Base-by-base conservation (phyloP, 2,329 filamentous ascomycete genomes). In the Cercospora beticola region DNA sequence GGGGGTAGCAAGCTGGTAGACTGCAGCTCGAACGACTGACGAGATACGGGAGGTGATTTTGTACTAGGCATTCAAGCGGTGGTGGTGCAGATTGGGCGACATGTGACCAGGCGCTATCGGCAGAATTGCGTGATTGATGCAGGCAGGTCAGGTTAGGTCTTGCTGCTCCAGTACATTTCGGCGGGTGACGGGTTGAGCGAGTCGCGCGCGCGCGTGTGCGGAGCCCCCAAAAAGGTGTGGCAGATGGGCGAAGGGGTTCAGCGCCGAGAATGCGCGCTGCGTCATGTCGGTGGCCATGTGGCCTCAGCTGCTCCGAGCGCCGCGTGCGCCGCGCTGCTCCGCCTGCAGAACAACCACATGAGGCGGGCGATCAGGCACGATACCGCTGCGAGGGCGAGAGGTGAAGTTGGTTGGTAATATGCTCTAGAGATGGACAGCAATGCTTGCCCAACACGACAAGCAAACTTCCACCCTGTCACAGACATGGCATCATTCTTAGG, bases 1-100 rank as follows among this genome's bases (percentile, higher is more conserved):
- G 71, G 71, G 66, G 73, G 58, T 10, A 74, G 69, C 12, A 73
- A 64, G 14, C 64, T 59, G 40, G 70, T 62, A 21, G 63, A 65
- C 62, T 64, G 62, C 54, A 68, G 62, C 63, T 68, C 65, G 49
- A 43, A 65, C 36, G 60, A 31, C 63, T 65, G 62, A 21, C 46
- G 56, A 54, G 62, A 57, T 40, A 4, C 31, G 33, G 60, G 65
- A 30, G 60, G 54, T 49, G 61, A 62, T 10, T 62, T 68, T 46
- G 33, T 46, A 63, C 52, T 71, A 74, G 74, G 72, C 74, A 76
- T 76, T 68, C 74, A 74, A 70, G 73, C 74, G 73, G 68, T 74
- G 26, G 54, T 2, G 18, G 56, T 62, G 59, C 43, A 36, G 12
- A 33, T 23, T 26, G 30, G 16, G 40, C 40, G 40, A 23, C 63